Percentiles rank a stretch among this genome's conserved stretches.
Conservation (phyloP, 73 alveolate species). For the Uronychia binucleata region DNA sequence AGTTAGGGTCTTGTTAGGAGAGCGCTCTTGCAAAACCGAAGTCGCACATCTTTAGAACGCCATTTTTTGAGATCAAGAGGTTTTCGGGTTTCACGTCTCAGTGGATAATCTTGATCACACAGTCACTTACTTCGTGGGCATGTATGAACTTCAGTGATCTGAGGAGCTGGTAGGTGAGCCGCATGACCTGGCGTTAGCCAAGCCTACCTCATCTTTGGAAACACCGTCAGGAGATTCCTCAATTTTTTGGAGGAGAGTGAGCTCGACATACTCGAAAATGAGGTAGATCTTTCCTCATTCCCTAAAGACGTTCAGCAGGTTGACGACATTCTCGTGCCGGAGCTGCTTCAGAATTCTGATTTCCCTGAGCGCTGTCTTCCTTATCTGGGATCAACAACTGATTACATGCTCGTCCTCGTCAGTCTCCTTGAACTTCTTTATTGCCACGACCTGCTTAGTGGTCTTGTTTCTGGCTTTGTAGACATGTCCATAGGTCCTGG, state of each 20-base stretch:
- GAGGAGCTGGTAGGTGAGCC: slow-evolving; percentile 1
- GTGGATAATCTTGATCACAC: slow-evolving; percentile 31
- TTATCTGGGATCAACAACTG: not conserved
- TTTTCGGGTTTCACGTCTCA: slow-evolving; percentile 63
- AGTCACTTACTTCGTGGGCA: slow-evolving; percentile 34
- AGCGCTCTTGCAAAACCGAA: slow-evolving; percentile 58
- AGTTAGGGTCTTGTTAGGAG: slow-evolving; percentile 7
- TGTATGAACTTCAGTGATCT: slow-evolving; percentile 9
- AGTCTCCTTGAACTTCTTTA: slow-evolving; percentile 50
- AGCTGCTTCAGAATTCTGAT: slow-evolving; percentile 36
- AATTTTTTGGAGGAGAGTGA: slow-evolving; percentile 38
- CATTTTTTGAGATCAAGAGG: slow-evolving; percentile 12
- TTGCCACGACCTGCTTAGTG: slow-evolving; percentile 35
- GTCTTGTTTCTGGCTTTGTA: slow-evolving; percentile 33
- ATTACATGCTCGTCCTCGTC: slow-evolving; percentile 58
- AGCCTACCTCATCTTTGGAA: slow-evolving; percentile 8
- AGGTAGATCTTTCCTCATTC: slow-evolving; percentile 35
- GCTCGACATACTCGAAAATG: slow-evolving; percentile 57
- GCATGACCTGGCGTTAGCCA: slow-evolving; percentile 1
- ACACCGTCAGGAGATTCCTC: slow-evolving; percentile 33
- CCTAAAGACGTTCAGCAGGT: slow-evolving; percentile 37
- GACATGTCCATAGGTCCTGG: slow-evolving; percentile 61
- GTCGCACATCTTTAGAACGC: slow-evolving; percentile 57
- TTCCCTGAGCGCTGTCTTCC: slow-evolving; percentile 70
- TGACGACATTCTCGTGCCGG: slow-evolving; percentile 45